A percentile compares a stretch with the other conserved stretches of the same genome.
These are phyloP conservation scores for Penicillium alfredii DNA, from an alignment of 495 filamentous ascomycete genomes.

Conservation along the genomic window DNA sequence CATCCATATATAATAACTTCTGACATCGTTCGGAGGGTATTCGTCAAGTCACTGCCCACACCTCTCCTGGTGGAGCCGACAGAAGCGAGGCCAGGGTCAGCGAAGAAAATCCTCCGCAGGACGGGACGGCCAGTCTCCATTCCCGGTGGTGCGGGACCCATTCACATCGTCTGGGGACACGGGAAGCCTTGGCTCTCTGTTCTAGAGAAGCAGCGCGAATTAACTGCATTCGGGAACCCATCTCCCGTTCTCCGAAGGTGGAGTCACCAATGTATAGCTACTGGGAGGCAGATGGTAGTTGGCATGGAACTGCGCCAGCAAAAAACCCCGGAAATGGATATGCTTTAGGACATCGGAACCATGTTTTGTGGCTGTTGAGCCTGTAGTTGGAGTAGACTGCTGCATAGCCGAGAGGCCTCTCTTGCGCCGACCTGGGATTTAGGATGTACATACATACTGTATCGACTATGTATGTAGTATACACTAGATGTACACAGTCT, in stretches of 20 bases:
- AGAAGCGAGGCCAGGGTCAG: not conserved
- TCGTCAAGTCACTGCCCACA: slow-evolving; percentile 1
- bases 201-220: no score
- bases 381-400: not conserved
- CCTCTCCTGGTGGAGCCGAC: slow-evolving; percentile 3
- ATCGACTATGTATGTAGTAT: no score
- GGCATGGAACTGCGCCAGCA: no score
- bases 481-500: not conserved
- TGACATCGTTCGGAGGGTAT: slow-evolving; percentile 4
- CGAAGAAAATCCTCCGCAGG: slow-evolving; percentile 1
- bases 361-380: no score
- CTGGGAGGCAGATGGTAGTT: no score
- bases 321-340: not conserved
- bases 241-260: no score
- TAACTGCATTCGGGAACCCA: no score
- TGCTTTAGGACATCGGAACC: not conserved
- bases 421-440: not conserved
- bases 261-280: no score
- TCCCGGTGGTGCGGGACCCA: not conserved
- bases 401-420: not conserved
- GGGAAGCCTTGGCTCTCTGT: not conserved
- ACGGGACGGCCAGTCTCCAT: not conserved
- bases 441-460: not conserved
- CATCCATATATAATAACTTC: slow-evolving; percentile 4
- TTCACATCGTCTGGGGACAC: not conserved